Evolutionary conservation across 495 filamentous ascomycete species (phyloP), one percentile per base, ranked within the genome.

Genomic region (Penicillium malachiteum): DNA sequence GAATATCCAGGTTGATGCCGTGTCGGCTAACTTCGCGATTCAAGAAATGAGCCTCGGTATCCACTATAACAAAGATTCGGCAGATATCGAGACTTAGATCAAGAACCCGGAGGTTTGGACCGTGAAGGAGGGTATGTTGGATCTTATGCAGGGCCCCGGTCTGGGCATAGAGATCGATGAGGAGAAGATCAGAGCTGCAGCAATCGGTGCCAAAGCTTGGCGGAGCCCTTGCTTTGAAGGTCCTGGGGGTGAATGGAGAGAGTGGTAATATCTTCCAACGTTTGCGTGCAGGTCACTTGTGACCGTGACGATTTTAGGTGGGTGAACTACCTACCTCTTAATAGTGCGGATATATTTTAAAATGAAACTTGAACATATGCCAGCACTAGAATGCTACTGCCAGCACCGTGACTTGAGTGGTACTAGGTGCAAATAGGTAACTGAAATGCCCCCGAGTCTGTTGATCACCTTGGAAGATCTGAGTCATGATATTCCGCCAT

Each of bases 41-140:
- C 89, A 90, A 68, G 88, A 92, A 75, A 91, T 91, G 88, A 84
- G 82, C 50, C 59, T 89, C 46, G 88, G 87, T 0, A 91, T 92
- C 49, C 89, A 92, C 69, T 92, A 92, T 65, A 91, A 91, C 59
- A 58, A 67, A 13, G 84, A 87, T 7, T 74, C 82, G 40, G 79
- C 80, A 50, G 87, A 92, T 68, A 74, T 91, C 41, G 80, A 74
- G 1, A 89, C 77, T 54, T 92, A 91, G 59, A 74, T 86, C 6
- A 81, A 80, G 55, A 82, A 90, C 64, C 34, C 34, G 1, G 34
- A 37, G 34, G 34, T 13, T 13, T 37, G 34, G 34, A 7, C 2
- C 2, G 34, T 37, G 1, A 9, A 37, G 9, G 34, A 37, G 2
- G 34, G 34, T 2, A 37, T 37, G 34, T 10, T 37, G 12, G 5